phyloP scores from a whole-genome alignment of 2,329 filamentous ascomycete genomes.

The Herpotrichia juniperi region DNA sequence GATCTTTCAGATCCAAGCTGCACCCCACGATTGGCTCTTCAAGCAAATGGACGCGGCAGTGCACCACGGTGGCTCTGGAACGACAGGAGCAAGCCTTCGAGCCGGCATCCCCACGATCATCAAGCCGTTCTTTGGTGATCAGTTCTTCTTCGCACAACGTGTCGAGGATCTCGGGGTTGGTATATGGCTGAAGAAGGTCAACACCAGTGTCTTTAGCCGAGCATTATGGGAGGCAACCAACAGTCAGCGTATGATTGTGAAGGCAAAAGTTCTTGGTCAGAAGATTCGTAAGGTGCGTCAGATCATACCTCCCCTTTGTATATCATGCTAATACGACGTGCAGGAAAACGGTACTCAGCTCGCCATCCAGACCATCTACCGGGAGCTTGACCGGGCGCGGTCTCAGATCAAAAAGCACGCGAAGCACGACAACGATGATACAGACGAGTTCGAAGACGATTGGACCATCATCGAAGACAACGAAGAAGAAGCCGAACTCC shows the following conservation, averaged over 20 bases:
- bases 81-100: slow-evolving; percentile 88
- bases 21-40: slow-evolving; percentile 97
- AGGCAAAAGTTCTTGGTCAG: slow-evolving; percentile 81
- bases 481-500: slow-evolving; percentile 47
- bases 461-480: slow-evolving; percentile 86
- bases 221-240: slow-evolving; percentile 92
- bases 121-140: slow-evolving; percentile 96
- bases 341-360: slow-evolving; percentile 89
- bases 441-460: slow-evolving; percentile 75
- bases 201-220: slow-evolving; percentile 81
- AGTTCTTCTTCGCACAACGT: slow-evolving; percentile 91
- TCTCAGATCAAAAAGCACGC: slow-evolving; percentile 73
- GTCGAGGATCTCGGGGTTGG: slow-evolving; percentile 95
- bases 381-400: slow-evolving; percentile 91
- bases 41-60: slow-evolving; percentile 89
- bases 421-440: slow-evolving; percentile 44
- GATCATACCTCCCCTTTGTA: slow-evolving; percentile 6
- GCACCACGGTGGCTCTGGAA: slow-evolving; percentile 93
- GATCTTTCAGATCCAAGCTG: slow-evolving; percentile 86
- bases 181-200: slow-evolving; percentile 86
- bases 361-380: slow-evolving; percentile 91
- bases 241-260: slow-evolving; percentile 87
- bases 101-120: slow-evolving; percentile 94
- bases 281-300: slow-evolving; percentile 79
- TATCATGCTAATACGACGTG: slow-evolving; percentile 32